Percentiles rank a stretch among this genome's conserved stretches.
Conservation (phyloP, 2,329 filamentous ascomycete species). For the Neopestalotiopsis rosae region DNA sequence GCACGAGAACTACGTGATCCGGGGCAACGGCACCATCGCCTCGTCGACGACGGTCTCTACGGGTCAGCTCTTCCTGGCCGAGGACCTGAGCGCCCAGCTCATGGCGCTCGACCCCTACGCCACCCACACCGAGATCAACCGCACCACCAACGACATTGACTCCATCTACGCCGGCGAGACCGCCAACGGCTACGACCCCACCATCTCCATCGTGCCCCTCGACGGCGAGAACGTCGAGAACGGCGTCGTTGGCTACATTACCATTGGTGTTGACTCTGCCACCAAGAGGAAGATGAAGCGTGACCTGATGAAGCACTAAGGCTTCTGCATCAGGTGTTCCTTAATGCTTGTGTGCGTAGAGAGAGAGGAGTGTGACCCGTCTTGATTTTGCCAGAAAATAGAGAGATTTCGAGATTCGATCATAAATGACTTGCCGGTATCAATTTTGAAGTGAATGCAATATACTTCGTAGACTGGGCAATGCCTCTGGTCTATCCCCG, state of each 20-base stretch:
- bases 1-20: slow-evolving; percentile 25
- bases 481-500: neutral
- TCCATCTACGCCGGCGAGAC: slow-evolving; percentile 24
- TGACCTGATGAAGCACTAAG: slow-evolving; percentile 8
- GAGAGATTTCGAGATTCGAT: neutral
- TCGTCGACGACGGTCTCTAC: slow-evolving; percentile 24
- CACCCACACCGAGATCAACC: slow-evolving; percentile 39
- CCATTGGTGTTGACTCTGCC: slow-evolving; percentile 37
- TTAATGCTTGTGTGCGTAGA: neutral
- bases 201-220: slow-evolving; percentile 36
- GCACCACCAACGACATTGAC: slow-evolving; percentile 37
- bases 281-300: slow-evolving; percentile 18
- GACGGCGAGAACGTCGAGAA: slow-evolving; percentile 40
- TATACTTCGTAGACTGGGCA: neutral
- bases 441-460: neutral
- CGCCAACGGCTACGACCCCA: slow-evolving; percentile 35
- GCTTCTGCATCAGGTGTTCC: neutral
- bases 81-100: slow-evolving; percentile 31
- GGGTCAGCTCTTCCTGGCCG: slow-evolving; percentile 24
- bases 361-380: neutral
- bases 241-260: slow-evolving; percentile 42
- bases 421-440: neutral
- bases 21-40: slow-evolving; percentile 24
- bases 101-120: slow-evolving; percentile 40
- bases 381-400: no score